These are phyloP conservation scores for Leishmania tarentolae DNA, from an alignment of 208 protist species.

Conservation along the genomic window DNA sequence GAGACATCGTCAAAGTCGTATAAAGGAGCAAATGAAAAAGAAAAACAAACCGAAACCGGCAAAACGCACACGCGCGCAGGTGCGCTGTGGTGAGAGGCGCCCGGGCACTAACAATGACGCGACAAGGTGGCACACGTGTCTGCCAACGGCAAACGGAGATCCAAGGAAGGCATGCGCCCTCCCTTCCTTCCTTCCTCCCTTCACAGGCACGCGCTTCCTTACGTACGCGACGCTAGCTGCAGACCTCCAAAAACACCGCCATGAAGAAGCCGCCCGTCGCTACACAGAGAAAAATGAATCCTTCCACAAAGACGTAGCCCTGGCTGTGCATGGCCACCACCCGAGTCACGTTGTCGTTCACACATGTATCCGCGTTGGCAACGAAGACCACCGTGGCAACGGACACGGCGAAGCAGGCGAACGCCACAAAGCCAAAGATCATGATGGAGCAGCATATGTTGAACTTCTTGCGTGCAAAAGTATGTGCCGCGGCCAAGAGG, in stretches of 20 bases:
- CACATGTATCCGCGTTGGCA: conserved; percentile 4
- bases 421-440: conserved; percentile 22
- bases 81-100: not conserved
- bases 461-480: conserved; percentile 18
- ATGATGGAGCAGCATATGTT: conserved; percentile 28
- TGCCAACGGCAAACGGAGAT: not conserved
- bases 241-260: conserved; percentile 20
- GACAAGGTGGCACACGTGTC: not conserved
- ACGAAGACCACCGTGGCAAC: conserved; percentile 17
- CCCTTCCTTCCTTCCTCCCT: not conserved
- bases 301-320: conserved; percentile 36
- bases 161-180: not conserved
- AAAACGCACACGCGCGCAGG: too few species aligned
- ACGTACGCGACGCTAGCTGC: conserved; percentile 7
- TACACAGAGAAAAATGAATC: conserved; percentile 35
- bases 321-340: conserved; percentile 7
- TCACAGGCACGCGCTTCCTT: not conserved
- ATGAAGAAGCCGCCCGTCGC: conserved; percentile 39
- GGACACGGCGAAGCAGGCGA: conserved; percentile 13
- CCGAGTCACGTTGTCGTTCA: conserved; percentile 2
- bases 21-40: not conserved
- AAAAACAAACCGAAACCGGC: too few species aligned
- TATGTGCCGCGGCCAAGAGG: conserved; percentile 20
- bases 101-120: not conserved
- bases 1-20: not conserved